Evolutionary conservation across 805 yeast genomes (phyloP).

Genomic region (Yarrowia deformans): DNA sequence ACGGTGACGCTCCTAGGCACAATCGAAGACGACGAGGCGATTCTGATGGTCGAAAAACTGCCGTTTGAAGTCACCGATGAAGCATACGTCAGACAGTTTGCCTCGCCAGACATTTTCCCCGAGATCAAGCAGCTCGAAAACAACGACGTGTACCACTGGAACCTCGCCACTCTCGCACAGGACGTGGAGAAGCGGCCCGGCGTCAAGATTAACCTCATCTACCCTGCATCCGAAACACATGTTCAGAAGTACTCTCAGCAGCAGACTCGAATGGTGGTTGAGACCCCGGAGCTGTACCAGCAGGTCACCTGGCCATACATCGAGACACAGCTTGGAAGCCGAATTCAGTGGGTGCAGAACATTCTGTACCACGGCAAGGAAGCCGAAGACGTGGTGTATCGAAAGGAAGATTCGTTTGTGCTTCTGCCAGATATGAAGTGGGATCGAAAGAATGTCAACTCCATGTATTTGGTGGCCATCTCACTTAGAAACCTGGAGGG

Average conservation of each 20-base stretch:
- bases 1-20: constrained; percentile 70
- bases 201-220: constrained; percentile 76
- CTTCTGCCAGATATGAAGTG: constrained; percentile 96
- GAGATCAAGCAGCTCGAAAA: constrained; percentile 56
- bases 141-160: constrained; percentile 91
- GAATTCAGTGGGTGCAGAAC: constrained; percentile 89
- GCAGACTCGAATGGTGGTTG: constrained; percentile 66
- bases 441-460: constrained; percentile 75
- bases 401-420: constrained; percentile 69
- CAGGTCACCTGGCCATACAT: constrained; percentile 75
- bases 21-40: constrained; percentile 67
- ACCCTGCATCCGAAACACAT: constrained; percentile 89
- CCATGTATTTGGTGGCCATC: constrained; percentile 80
- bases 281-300: constrained; percentile 80
- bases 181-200: constrained; percentile 57
- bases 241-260: constrained; percentile 76
- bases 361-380: constrained; percentile 84
- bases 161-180: constrained; percentile 60
- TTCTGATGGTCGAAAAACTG: constrained; percentile 70
- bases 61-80: constrained; percentile 28
- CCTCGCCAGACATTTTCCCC: constrained; percentile 38
- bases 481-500: constrained; percentile 58
- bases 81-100: constrained; percentile 27
- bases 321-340: constrained; percentile 72
- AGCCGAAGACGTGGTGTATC: constrained; percentile 76